A percentile compares a stretch with the other conserved stretches of the same genome.
Conservation (phyloP, 192 early-diverging fungal genomes). For the Backusella psychrophila region DNA sequence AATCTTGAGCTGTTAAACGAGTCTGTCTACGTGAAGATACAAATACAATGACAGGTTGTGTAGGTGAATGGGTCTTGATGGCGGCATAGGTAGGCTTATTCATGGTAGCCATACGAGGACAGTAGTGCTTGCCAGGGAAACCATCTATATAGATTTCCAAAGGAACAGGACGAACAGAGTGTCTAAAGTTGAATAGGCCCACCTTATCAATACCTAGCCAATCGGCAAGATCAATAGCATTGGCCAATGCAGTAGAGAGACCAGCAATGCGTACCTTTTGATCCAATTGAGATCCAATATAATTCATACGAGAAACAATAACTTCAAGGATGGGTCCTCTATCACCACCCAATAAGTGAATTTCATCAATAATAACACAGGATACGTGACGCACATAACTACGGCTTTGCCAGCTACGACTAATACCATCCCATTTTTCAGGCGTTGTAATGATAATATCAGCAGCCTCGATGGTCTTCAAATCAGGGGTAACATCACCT, state of each 20-base stretch:
- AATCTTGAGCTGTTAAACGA: slow-evolving; percentile 92
- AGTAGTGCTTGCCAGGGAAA: slow-evolving; percentile 95
- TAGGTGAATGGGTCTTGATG: slow-evolving; percentile 92
- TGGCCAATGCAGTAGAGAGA: slow-evolving; percentile 94
- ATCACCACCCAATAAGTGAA: slow-evolving; percentile 95
- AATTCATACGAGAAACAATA: slow-evolving; percentile 98
- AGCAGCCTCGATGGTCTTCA: slow-evolving; percentile 77
- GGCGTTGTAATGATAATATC: slow-evolving; percentile 99
- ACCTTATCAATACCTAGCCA: slow-evolving; percentile 90
- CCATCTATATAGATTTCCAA: slow-evolving; percentile 98
- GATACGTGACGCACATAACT: slow-evolving; percentile 87
- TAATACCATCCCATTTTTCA: slow-evolving; percentile 98
- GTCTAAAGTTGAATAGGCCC: slow-evolving; percentile 96
- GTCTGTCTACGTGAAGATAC: slow-evolving; percentile 98
- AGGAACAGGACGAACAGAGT: slow-evolving; percentile 96
- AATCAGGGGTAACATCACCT: slow-evolving; percentile 93
- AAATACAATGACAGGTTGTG: slow-evolving; percentile 95
- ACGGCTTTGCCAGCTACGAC: slow-evolving; percentile 88
- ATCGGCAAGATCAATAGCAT: slow-evolving; percentile 92
- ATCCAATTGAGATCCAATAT: slow-evolving; percentile 80
- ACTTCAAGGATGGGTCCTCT: slow-evolving; percentile 97
- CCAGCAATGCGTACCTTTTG: slow-evolving; percentile 89
- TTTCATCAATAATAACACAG: slow-evolving; percentile 97
- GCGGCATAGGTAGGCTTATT: slow-evolving; percentile 95
- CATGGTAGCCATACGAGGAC: slow-evolving; percentile 98